Evolutionary conservation across 140 eudicot genomes (phyloP).

Genomic region (Ambrosia hybrid): DNA sequence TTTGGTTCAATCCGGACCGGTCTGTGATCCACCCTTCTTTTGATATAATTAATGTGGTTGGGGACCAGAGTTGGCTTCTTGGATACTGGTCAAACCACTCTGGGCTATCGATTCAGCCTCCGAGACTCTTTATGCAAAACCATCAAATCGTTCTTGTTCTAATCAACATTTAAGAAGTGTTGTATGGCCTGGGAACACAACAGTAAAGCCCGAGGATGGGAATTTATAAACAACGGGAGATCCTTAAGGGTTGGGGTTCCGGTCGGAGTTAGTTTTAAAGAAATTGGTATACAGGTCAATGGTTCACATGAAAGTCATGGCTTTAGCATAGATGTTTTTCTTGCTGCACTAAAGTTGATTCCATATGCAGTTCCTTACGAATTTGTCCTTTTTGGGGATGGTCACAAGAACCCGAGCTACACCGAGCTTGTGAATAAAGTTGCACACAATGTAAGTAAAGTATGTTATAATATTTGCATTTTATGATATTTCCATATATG

Average conservation of each 20-base stretch:
- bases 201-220: constrained; percentile 64
- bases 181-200: constrained; percentile 62
- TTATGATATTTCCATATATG: no score
- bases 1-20: constrained; percentile 49
- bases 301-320: constrained; percentile 42
- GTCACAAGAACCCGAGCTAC: constrained; percentile 53
- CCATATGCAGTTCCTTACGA: constrained; percentile 52
- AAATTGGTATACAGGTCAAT: constrained; percentile 35
- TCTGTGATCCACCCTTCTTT: constrained; percentile 50
- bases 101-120: constrained; percentile 40
- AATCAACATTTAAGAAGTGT: constrained; percentile 37
- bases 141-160: constrained; percentile 37
- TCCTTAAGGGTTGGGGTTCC: constrained; percentile 62
- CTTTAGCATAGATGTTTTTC: constrained; percentile 57
- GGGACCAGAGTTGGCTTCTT: constrained; percentile 33
- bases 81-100: constrained; percentile 72
- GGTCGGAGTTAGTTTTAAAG: constrained; percentile 46
- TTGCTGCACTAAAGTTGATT: constrained; percentile 53
- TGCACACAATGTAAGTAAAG: constrained; percentile 41
- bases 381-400: constrained; percentile 49
- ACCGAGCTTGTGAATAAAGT: constrained; percentile 45
- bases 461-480: neutral
- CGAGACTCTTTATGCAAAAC: constrained; percentile 41
- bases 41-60: constrained; percentile 51
- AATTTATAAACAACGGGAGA: constrained; percentile 51